Conservation (phyloP, 2,329 filamentous ascomycete species). For the Scolecobasidium constrictum region DNA sequence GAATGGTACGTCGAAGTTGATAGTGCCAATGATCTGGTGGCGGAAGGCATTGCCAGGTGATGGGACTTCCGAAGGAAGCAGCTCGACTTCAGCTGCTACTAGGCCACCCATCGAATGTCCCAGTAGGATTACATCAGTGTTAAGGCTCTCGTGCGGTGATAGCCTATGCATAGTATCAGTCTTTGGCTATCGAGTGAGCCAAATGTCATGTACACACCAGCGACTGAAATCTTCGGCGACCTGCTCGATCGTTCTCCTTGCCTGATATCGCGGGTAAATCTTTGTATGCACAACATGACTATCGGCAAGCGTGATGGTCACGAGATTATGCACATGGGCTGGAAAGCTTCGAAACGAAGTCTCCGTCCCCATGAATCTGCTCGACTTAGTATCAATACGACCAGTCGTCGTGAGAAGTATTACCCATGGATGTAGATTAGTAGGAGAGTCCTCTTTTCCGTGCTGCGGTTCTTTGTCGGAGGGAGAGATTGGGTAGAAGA, state of each 20-base stretch:
- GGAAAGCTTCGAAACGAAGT: slow-evolving; percentile 82
- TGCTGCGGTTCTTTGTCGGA: slow-evolving; percentile 22
- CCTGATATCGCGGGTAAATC: slow-evolving; percentile 71
- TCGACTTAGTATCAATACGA: background rate
- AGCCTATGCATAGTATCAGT: slow-evolving; percentile 39
- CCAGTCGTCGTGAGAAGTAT: background rate
- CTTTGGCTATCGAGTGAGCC: slow-evolving; percentile 12
- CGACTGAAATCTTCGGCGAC: slow-evolving; percentile 73
- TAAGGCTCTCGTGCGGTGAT: slow-evolving; percentile 59
- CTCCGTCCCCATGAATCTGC: slow-evolving; percentile 70
- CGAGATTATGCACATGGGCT: slow-evolving; percentile 68
- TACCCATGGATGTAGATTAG: slow-evolving; percentile 73
- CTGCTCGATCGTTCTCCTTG: slow-evolving; percentile 58
- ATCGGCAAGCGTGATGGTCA: slow-evolving; percentile 55
- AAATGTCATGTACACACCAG: slow-evolving; percentile 41
- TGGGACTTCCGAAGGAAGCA: slow-evolving; percentile 37
- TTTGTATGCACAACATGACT: slow-evolving; percentile 79
- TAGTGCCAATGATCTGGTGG: slow-evolving; percentile 67
- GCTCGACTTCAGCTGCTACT: slow-evolving; percentile 65
- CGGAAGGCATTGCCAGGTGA: slow-evolving; percentile 38
- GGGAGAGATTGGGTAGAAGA: slow-evolving; percentile 35
- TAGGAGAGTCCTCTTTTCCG: slow-evolving; percentile 48
- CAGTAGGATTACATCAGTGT: slow-evolving; percentile 70
- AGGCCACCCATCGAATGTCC: slow-evolving; percentile 89
- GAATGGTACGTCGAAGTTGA: slow-evolving; percentile 80